Percentiles rank a stretch among this genome's conserved stretches.
These are phyloP conservation scores for Nannochloropsis granulata DNA, from an alignment of 108 stramenopile genomes.

Conservation along the genomic window DNA sequence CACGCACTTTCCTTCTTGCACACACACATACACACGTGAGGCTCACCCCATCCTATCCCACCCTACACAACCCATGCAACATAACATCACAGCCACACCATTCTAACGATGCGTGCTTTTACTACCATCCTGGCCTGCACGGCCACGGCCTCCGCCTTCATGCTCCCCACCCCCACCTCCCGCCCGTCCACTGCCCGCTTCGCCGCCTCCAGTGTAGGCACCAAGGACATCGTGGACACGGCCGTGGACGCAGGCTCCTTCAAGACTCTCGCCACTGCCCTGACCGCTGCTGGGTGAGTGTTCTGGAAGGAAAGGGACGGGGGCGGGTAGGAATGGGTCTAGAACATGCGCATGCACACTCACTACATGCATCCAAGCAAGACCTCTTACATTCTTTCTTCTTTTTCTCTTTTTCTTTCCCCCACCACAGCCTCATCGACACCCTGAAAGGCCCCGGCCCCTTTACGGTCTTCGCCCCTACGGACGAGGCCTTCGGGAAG, in stretches of 20 bases:
- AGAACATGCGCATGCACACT: neutral
- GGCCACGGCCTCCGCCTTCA: neutral
- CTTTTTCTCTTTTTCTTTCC: neutral
- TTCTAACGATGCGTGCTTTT: neutral
- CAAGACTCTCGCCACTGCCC: neutral
- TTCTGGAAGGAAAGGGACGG: neutral
- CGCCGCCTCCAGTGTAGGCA: neutral
- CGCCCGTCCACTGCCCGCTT: neutral
- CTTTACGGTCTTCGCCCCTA: neutral
- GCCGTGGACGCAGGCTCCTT: neutral
- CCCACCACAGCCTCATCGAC: neutral
- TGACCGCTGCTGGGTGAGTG: neutral
- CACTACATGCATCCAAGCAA: too few species aligned
- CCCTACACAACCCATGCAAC: too few species aligned
- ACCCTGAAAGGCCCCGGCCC: neutral
- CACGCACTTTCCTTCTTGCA: too few species aligned
- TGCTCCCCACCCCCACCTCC: neutral
- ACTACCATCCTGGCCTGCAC: neutral
- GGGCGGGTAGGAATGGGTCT: neutral
- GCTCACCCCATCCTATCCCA: too few species aligned
- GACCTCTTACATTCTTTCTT: neutral
- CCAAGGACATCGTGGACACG: neutral
- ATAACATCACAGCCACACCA: too few species aligned
- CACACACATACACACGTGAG: too few species aligned
- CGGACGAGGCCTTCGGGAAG: neutral